phyloP scores from a whole-genome alignment of 228 moss, liverwort and hornwort genomes.

The Sphagnum fallax region DNA sequence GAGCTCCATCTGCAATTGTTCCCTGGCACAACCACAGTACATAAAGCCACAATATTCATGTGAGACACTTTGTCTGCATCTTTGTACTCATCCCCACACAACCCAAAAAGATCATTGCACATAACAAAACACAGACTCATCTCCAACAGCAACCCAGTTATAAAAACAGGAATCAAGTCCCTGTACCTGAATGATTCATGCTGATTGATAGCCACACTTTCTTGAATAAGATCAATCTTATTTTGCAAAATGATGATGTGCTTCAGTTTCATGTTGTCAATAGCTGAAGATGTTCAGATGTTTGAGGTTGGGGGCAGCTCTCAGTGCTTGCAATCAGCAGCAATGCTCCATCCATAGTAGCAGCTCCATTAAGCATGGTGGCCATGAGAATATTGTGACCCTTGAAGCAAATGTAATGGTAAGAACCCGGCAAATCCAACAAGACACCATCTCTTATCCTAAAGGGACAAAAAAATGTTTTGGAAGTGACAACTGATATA shows the following conservation, averaged over 20 bases:
- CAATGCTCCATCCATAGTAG: slow-evolving; percentile 97
- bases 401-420: slow-evolving; percentile 22
- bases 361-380: slow-evolving; percentile 99
- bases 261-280: slow-evolving; percentile 95
- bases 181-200: slow-evolving; percentile 93
- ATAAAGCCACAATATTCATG: too few relatives aligned
- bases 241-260: slow-evolving; percentile 95
- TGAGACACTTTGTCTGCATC: too few relatives aligned
- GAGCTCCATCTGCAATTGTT: background rate
- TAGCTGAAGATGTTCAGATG: slow-evolving; percentile 94
- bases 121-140: too few relatives aligned
- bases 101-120: too few relatives aligned
- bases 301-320: slow-evolving; percentile 94
- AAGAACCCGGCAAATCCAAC: background rate
- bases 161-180: background rate
- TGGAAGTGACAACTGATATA: too few relatives aligned
- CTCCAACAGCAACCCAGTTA: too few relatives aligned
- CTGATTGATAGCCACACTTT: slow-evolving; percentile 98
- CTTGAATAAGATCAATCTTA: slow-evolving; percentile 97
- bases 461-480: too few relatives aligned
- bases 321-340: slow-evolving; percentile 97
- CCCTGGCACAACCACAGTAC: background rate
- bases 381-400: slow-evolving; percentile 99
- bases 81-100: too few relatives aligned
- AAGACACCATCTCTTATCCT: background rate